Evolutionary conservation across 2,329 filamentous ascomycete genomes (phyloP).

Genomic region (Ceratocystiopsis sp.): DNA sequence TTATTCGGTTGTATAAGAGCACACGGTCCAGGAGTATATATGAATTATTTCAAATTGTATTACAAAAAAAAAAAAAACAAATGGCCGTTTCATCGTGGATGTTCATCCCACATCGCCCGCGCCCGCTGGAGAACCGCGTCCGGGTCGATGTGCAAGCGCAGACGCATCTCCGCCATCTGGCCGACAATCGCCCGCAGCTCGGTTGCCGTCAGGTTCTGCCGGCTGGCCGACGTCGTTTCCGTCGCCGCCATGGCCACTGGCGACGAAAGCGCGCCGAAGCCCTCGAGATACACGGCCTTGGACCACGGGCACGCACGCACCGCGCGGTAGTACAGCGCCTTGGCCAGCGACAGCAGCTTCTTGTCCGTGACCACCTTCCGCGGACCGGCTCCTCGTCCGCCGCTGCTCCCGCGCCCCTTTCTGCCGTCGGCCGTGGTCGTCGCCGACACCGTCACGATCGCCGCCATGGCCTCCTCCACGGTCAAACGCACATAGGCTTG

Average conservation of each 20-base stretch:
- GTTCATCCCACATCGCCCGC: background rate
- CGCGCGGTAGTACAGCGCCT: slow-evolving; percentile 30
- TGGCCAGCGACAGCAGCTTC: slow-evolving; percentile 14
- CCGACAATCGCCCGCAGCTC: slow-evolving; percentile 29
- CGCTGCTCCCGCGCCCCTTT: too few species aligned
- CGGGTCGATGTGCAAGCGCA: slow-evolving; percentile 11
- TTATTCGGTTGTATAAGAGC: too few species aligned
- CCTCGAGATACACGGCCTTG: slow-evolving; percentile 33
- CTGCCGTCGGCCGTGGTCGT: slow-evolving; percentile 7
- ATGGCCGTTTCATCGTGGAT: background rate
- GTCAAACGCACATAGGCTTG: slow-evolving; percentile 29
- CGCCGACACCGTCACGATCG: slow-evolving; percentile 15
- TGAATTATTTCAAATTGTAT: too few species aligned
- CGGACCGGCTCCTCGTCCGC: background rate
- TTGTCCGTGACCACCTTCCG: slow-evolving; percentile 11
- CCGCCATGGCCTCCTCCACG: slow-evolving; percentile 2
- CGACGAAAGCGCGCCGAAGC: slow-evolving; percentile 24
- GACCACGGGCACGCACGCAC: slow-evolving; percentile 31
- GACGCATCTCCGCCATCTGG: slow-evolving; percentile 6
- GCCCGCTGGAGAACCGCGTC: slow-evolving; percentile 5
- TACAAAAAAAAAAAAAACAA: too few species aligned
- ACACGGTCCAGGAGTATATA: too few species aligned
- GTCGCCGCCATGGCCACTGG: slow-evolving; percentile 25
- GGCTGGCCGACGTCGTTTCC: slow-evolving; percentile 28
- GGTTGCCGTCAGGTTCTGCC: slow-evolving; percentile 16